Evolutionary conservation across 768 basidiomycete genomes (phyloP).

Genomic region (Obba rivulosa): DNA sequence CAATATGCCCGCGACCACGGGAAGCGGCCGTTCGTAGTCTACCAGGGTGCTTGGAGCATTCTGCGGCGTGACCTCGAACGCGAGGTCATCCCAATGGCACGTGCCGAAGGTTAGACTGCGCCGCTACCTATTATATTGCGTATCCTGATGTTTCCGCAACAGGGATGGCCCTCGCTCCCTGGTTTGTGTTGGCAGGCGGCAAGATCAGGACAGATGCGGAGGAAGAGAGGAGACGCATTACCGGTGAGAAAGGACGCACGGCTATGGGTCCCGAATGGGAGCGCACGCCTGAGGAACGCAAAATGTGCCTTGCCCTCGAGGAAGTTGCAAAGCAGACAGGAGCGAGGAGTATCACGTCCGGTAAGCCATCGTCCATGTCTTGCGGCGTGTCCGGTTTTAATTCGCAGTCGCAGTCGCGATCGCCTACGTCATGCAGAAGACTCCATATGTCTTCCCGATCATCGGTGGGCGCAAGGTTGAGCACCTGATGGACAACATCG

Average conservation of each 20-base stretch:
- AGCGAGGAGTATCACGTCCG: slow-evolving; percentile 40
- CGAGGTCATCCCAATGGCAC: slow-evolving; percentile 33
- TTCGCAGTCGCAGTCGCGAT: slow-evolving; percentile 18
- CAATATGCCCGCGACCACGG: slow-evolving; percentile 31
- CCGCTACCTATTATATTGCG: too few relatives aligned
- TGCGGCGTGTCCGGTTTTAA: not conserved
- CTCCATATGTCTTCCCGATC: slow-evolving; percentile 12
- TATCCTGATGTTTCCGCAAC: not conserved
- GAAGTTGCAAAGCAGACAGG: slow-evolving; percentile 47
- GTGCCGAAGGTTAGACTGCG: slow-evolving; percentile 11
- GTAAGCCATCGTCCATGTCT: slow-evolving; percentile 28
- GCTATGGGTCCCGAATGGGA: slow-evolving; percentile 33
- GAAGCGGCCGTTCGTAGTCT: slow-evolving; percentile 37
- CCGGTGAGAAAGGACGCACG: slow-evolving; percentile 27
- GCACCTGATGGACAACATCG: slow-evolving; percentile 14
- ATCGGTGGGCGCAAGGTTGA: slow-evolving; percentile 6
- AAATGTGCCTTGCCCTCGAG: slow-evolving; percentile 39
- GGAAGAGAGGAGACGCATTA: slow-evolving; percentile 19
- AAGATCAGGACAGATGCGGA: slow-evolving; percentile 30
- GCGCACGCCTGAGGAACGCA: slow-evolving; percentile 39
- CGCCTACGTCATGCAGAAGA: slow-evolving; percentile 21
- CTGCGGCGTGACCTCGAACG: slow-evolving; percentile 35
- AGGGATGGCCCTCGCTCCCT: slow-evolving; percentile 34
- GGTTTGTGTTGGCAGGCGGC: slow-evolving; percentile 33
- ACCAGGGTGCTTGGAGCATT: slow-evolving; percentile 31